These are phyloP conservation scores for Vigna angularis DNA, from an alignment of 306 rosid genomes.

Conservation along the genomic window DNA sequence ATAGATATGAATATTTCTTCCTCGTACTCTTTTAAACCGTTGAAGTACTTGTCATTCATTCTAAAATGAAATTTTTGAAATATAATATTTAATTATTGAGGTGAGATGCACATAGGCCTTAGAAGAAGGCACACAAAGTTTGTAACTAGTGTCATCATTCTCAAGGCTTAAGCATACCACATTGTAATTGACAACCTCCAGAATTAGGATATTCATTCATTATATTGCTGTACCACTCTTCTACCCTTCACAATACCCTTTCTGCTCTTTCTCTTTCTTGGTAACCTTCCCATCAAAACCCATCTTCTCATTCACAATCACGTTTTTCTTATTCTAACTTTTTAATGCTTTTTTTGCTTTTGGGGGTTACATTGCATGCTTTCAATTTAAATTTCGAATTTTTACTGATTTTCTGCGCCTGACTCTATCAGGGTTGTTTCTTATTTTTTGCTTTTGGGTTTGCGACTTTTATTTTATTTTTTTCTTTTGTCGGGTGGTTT, in stretches of 20 bases:
- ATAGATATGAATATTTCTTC: too few relatives aligned
- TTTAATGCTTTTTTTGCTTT: neutral
- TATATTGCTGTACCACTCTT: conserved; percentile 14
- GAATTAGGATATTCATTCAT: conserved; percentile 1
- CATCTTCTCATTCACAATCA: neutral
- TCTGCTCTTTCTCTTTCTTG: neutral
- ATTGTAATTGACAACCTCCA: conserved; percentile 4
- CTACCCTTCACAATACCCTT: conserved; percentile 12
- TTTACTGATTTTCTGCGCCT: conserved; percentile 7
- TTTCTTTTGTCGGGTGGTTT: conserved; percentile 12
- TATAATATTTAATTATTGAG: too few relatives aligned
- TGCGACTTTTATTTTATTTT: neutral
- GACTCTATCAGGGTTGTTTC: conserved; percentile 34
- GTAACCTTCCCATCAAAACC: neutral
- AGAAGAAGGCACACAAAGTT: conserved; percentile 11
- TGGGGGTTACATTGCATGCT: conserved; percentile 32
- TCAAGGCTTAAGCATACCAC: conserved; percentile 11
- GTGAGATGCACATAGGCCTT: neutral
- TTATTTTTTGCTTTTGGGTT: conserved; percentile 25
- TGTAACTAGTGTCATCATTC: conserved; percentile 39
- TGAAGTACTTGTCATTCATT: too few relatives aligned
- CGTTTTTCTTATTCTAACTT: neutral
- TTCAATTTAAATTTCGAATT: conserved; percentile 32
- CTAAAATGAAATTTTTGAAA: too few relatives aligned
- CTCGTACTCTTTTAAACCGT: too few relatives aligned